These are phyloP conservation scores for Gymnopilus junonius DNA, from an alignment of 768 basidiomycete genomes.

Conservation along the genomic window DNA sequence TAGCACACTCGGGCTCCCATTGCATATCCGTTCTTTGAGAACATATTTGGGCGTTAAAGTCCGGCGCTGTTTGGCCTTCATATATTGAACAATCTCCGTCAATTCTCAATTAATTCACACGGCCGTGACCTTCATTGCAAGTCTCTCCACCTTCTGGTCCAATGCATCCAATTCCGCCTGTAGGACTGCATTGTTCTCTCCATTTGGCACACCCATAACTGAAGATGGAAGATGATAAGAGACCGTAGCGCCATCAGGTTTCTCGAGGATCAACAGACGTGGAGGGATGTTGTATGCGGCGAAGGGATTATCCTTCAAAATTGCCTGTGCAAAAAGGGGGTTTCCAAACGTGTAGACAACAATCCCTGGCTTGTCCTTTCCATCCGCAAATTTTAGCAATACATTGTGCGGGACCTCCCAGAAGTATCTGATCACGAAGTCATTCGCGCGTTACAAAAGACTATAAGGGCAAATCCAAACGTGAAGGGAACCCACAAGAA, in stretches of 20 bases:
- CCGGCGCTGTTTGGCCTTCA: not conserved
- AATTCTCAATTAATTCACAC: conserved; percentile 13
- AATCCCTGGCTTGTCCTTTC: conserved; percentile 30
- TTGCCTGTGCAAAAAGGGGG: conserved; percentile 50
- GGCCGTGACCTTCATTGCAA: conserved; percentile 40
- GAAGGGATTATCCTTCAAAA: conserved; percentile 44
- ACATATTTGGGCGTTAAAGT: not conserved
- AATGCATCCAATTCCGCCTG: conserved; percentile 36
- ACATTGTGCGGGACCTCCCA: conserved; percentile 36
- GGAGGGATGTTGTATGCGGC: conserved; percentile 50
- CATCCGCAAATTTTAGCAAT: conserved; percentile 39
- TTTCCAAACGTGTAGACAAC: conserved; percentile 54
- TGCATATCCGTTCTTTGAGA: not conserved
- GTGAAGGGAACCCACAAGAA: conserved; percentile 44
- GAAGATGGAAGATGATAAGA: conserved; percentile 54
- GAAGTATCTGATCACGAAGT: conserved; percentile 41
- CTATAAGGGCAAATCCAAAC: not conserved
- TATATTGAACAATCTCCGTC: not conserved
- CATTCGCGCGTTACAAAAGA: not conserved
- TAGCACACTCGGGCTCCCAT: not conserved
- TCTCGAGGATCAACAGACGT: conserved; percentile 47
- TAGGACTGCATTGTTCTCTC: conserved; percentile 31
- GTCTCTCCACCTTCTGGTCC: conserved; percentile 47
- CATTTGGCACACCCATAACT: conserved; percentile 36
- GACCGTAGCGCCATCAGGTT: conserved; percentile 35